A percentile compares a stretch with the other conserved stretches of the same genome.
phyloP scores from a whole-genome alignment of 495 filamentous ascomycete genomes.

The Parmelia sp. region DNA sequence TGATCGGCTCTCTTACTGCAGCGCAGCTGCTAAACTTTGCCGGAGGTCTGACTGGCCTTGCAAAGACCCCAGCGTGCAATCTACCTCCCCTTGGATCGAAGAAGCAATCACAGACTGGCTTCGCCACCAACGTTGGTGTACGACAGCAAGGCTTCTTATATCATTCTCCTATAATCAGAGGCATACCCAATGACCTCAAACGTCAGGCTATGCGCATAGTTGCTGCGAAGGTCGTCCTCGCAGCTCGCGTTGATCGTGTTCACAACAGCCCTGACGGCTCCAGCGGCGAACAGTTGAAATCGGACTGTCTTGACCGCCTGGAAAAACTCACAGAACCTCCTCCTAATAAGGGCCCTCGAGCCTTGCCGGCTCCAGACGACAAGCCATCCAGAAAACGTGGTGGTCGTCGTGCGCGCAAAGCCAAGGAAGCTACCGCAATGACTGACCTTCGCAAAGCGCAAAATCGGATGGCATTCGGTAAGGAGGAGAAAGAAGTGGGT shows the following conservation, averaged over 20 bases:
- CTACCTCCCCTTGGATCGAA: conserved; percentile 83
- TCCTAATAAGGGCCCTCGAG: conserved; percentile 79
- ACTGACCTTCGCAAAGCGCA: conserved; percentile 94
- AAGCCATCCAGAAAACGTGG: conserved; percentile 92
- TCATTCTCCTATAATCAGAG: conserved; percentile 77
- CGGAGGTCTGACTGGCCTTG: conserved; percentile 80
- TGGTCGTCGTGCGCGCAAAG: conserved; percentile 83
- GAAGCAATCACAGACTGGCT: conserved; percentile 71
- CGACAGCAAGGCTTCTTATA: conserved; percentile 91
- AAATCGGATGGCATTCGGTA: conserved; percentile 92
- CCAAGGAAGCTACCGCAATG: conserved; percentile 96
- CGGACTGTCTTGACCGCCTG: conserved; percentile 77
- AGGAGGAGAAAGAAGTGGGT: conserved; percentile 90
- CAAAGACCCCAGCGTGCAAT: conserved; percentile 90
- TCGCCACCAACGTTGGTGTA: conserved; percentile 90
- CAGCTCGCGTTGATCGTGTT: conserved; percentile 81
- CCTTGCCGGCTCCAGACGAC: conserved; percentile 89
- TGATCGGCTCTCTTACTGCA: conserved; percentile 91
- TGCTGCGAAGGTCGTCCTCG: conserved; percentile 84
- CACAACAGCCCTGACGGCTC: conserved; percentile 77
- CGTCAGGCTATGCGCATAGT: conserved; percentile 95
- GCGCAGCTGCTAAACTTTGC: conserved; percentile 92
- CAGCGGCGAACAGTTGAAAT: conserved; percentile 73
- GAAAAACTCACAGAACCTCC: conserved; percentile 94
- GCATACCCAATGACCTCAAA: conserved; percentile 78